phyloP scores from a whole-genome alignment of 768 basidiomycete genomes.

The Leccinum uliginosum region DNA sequence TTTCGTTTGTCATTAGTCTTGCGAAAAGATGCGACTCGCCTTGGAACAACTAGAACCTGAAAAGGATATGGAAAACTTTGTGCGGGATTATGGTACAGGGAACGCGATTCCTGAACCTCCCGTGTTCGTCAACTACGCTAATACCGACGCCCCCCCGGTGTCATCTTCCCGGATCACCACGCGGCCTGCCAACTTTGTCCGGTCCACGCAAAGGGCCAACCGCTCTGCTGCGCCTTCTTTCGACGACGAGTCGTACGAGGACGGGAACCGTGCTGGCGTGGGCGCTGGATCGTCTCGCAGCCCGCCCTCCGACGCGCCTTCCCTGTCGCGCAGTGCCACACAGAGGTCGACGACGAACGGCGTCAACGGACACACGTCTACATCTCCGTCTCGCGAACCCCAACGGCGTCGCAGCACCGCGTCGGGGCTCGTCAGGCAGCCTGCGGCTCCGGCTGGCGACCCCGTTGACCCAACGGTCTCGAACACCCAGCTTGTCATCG shows the following conservation, averaged over 20 bases:
- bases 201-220: constrained; percentile 35
- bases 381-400: constrained; percentile 20
- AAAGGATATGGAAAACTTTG: constrained; percentile 85
- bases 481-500: constrained; percentile 59
- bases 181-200: constrained; percentile 52
- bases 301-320: constrained; percentile 31
- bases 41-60: constrained; percentile 88
- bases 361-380: constrained; percentile 28
- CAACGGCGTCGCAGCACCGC: constrained; percentile 26
- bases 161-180: constrained; percentile 53
- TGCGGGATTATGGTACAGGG: constrained; percentile 85
- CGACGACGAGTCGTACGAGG: constrained; percentile 48
- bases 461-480: constrained; percentile 60
- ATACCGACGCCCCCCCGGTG: constrained; percentile 58
- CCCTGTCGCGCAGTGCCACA: constrained; percentile 29
- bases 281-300: constrained; percentile 45
- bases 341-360: constrained; percentile 29
- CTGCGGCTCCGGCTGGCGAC: constrained; percentile 40
- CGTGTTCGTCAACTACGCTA: constrained; percentile 77
- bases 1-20: constrained; percentile 53
- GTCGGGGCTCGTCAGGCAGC: constrained; percentile 18
- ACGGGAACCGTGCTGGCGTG: constrained; percentile 56
- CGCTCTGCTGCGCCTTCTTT: constrained; percentile 23
- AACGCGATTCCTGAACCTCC: constrained; percentile 85
- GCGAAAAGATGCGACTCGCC: constrained; percentile 81